Base-by-base conservation (phyloP, 805 yeast species). In the Candida wancherniae region DNA sequence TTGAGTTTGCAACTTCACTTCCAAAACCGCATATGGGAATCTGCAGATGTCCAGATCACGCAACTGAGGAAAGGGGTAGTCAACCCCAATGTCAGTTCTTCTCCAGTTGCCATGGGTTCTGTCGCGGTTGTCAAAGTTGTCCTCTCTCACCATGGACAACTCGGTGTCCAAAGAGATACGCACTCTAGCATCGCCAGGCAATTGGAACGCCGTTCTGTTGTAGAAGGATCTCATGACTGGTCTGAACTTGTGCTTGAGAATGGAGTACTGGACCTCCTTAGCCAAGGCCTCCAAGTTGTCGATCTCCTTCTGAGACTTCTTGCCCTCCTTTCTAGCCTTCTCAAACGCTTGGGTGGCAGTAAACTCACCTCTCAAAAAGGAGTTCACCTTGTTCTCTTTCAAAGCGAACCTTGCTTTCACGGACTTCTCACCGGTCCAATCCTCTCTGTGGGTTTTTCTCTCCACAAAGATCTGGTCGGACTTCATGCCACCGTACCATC, bases 401-500 rank as follows among this genome's bases (percentile, higher is more conserved):
- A 92, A 63, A 13, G 90, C 80, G 61, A 92, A 92, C 57, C 98
- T 75, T 4, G 97, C 97, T 63, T 92, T 92, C 44, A 92, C 98
- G n/a, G 96, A 85, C 62, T 90, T 90, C 59, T 92, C 98, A 48
- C 99, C 99, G 3, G 99, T 92, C 98, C 98, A 90, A 67, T 92
- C 99, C 61, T 92, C 98, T 60, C 98, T 76, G 56, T 92, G 98
- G 5, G 99, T 92, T 60, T 92, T 92, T 60, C 98, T 77, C 63
- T 92, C 99, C 28, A 90, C 95, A 43, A 92, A 92, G 34, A 90
- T 84, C 24, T 84, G 84, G 47, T 90, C 96, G 2, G 88, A 73
- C 33, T 73, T 71, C 98, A 92, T 92, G 34, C 96, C 96, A 55
- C 99, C 98, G 57, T 92, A 92, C 99, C 99, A 92, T 67, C 98